Conservation (phyloP, 257 asterid genomes). For the Eustoma russellianum region DNA sequence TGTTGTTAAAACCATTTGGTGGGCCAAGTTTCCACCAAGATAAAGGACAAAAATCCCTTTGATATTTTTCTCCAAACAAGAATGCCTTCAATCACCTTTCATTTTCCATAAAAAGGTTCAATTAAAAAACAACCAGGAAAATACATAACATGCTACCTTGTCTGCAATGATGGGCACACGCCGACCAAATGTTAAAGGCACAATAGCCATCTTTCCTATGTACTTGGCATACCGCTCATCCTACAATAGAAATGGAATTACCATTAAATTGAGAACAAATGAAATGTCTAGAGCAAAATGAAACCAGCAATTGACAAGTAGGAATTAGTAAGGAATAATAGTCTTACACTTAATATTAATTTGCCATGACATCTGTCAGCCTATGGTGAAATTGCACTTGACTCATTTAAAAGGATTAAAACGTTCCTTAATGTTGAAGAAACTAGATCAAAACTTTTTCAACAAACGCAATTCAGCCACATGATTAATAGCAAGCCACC, state of each 20-base stretch:
- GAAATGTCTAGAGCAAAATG: background rate
- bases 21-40: no score
- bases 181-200: slow-evolving; percentile 93
- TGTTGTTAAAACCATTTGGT: no score
- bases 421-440: no score
- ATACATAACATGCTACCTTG: slow-evolving; percentile 42
- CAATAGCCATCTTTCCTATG: slow-evolving; percentile 87
- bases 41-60: background rate
- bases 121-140: background rate
- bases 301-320: background rate
- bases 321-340: background rate
- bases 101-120: background rate
- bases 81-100: background rate
- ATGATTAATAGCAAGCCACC: no score
- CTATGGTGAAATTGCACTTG: no score
- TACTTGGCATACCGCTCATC: slow-evolving; percentile 86
- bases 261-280: no score
- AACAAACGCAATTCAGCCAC: no score
- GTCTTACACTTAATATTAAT: no score
- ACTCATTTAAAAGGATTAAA: no score
- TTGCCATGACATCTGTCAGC: no score
- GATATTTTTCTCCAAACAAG: no score
- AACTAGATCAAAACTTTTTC: no score
- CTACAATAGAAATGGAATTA: slow-evolving; percentile 26
- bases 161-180: slow-evolving; percentile 95